These are phyloP conservation scores for Cryptococcus jaspeensis DNA, from an alignment of 1,284 basidiomycete genomes.

Conservation along the genomic window DNA sequence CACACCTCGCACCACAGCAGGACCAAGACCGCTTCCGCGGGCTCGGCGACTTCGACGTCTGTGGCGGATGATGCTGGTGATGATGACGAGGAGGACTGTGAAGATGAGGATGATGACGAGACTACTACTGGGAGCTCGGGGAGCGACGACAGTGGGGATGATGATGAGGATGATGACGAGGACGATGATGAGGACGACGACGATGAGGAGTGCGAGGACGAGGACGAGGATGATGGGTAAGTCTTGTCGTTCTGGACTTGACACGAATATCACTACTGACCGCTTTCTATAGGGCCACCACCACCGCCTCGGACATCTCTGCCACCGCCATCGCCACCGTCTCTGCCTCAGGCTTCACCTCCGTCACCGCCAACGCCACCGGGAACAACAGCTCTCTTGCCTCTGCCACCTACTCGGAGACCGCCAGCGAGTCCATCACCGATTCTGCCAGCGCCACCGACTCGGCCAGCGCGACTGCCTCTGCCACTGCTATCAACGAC, in stretches of 20 bases:
- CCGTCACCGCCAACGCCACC: neutral
- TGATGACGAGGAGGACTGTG: conserved; percentile 9
- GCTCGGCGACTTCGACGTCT: conserved; percentile 5
- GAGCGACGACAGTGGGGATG: conserved; percentile 7
- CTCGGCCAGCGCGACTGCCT: neutral
- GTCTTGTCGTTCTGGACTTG: no score
- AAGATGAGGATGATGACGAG: conserved; percentile 4
- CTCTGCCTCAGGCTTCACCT: conserved; percentile 4
- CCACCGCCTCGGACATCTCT: neutral
- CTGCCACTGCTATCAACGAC: conserved; percentile 2
- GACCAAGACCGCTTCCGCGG: conserved; percentile 5
- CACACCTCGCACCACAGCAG: no score
- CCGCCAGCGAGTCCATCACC: neutral
- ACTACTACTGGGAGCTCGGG: neutral
- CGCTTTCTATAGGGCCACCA: neutral
- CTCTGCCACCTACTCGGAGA: neutral
- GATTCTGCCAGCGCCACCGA: neutral
- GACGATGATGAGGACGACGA: conserved; percentile 7
- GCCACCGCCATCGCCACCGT: neutral
- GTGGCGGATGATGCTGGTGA: conserved; percentile 12
- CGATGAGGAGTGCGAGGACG: conserved; percentile 3
- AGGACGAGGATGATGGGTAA: conserved; percentile 5
- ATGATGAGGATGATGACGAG: conserved; percentile 12
- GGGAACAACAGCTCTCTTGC: neutral
- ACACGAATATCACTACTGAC: neutral